A percentile compares a stretch with the other conserved stretches of the same genome.
Evolutionary conservation across 2,329 filamentous ascomycete genomes (phyloP).

Genomic region (Clarireedia sp.): DNA sequence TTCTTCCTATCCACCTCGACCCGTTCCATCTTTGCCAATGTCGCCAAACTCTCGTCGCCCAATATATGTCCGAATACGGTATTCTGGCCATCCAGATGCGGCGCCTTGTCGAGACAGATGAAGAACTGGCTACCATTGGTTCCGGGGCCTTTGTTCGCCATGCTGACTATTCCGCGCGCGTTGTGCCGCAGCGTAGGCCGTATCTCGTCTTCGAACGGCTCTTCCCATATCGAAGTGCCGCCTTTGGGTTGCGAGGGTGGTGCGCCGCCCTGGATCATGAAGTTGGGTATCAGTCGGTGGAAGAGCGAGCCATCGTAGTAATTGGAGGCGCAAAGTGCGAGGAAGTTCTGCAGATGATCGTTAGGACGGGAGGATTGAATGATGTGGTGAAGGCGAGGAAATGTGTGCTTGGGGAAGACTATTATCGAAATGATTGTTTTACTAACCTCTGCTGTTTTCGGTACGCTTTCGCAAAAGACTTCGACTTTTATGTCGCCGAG

Average conservation of each 20-base stretch:
- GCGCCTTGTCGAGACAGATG: conserved; percentile 66
- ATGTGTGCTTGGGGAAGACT: not conserved
- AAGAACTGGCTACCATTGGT: conserved; percentile 80
- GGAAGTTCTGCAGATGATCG: conserved; percentile 58
- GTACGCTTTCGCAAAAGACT: conserved; percentile 90
- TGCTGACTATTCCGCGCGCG: conserved; percentile 61
- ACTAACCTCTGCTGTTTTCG: conserved; percentile 76
- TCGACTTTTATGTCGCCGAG: conserved; percentile 90
- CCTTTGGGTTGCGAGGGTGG: conserved; percentile 56
- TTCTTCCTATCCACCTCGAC: conserved; percentile 72
- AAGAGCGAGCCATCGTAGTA: conserved; percentile 72
- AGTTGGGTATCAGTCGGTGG: conserved; percentile 71
- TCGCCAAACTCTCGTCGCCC: conserved; percentile 54
- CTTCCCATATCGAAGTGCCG: conserved; percentile 66
- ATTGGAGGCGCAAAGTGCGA: conserved; percentile 72
- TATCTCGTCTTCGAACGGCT: conserved; percentile 74
- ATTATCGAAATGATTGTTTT: no score
- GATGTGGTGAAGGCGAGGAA: not conserved
- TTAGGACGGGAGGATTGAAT: conserved; percentile 11
- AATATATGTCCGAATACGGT: conserved; percentile 74
- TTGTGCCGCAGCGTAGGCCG: conserved; percentile 61
- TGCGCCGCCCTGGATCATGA: conserved; percentile 73
- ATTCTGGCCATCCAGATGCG: conserved; percentile 76
- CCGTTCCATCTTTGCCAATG: conserved; percentile 63
- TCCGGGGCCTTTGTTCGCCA: conserved; percentile 69